These are phyloP conservation scores for Botrytis aclada DNA, from an alignment of 2,329 filamentous ascomycete genomes.

Conservation along the genomic window DNA sequence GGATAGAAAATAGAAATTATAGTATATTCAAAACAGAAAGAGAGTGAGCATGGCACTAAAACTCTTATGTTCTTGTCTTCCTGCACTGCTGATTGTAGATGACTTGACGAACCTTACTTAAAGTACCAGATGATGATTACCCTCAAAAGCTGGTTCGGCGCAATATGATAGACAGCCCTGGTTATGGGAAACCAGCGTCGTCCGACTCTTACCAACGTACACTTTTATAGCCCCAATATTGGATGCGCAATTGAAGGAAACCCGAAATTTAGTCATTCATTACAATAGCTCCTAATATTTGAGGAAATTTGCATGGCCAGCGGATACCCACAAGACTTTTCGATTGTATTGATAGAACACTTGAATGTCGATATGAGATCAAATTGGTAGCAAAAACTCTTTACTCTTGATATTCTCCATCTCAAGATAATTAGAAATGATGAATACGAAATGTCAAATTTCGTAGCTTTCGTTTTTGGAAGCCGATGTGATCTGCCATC, in stretches of 20 bases:
- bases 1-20: not conserved
- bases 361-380: not conserved
- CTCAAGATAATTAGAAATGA: not conserved
- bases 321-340: not conserved
- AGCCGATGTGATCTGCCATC: not conserved
- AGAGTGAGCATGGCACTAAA: not conserved
- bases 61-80: not conserved
- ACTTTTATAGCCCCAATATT: not conserved
- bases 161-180: not conserved
- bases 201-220: not conserved
- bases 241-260: not conserved
- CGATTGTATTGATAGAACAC: not conserved
- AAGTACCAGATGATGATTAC: not conserved
- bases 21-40: accelerated
- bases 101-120: not conserved
- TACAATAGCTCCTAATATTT: not conserved
- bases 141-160: not conserved
- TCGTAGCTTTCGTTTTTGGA: not conserved
- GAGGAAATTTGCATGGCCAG: not conserved
- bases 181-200: too few relatives aligned
- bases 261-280: not conserved
- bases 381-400: not conserved
- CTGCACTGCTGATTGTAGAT: not conserved
- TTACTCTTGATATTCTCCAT: not conserved
- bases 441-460: not conserved